phyloP scores from a whole-genome alignment of 2,329 filamentous ascomycete genomes.

The Lecanosticta acicola region DNA sequence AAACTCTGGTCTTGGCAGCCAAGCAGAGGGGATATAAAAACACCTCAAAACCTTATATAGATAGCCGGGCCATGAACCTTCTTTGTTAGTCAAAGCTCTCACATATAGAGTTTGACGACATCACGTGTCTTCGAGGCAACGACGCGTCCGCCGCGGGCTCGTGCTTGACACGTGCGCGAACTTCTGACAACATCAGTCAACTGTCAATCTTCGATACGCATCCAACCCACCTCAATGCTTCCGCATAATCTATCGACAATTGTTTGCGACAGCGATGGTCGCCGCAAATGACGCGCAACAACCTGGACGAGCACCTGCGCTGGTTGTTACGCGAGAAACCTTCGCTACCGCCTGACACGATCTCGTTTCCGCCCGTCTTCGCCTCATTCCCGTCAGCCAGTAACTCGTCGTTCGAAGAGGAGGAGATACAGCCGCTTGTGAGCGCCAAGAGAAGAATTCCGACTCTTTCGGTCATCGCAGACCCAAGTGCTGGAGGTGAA shows the following conservation, averaged over 20 bases:
- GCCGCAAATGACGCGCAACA: conserved; percentile 44
- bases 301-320: conserved; percentile 43
- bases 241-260: not conserved
- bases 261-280: conserved; percentile 19
- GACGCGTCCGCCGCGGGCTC: too few relatives aligned
- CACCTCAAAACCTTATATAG: too few relatives aligned
- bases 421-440: not conserved
- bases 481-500: conserved; percentile 3
- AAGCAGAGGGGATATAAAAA: too few relatives aligned
- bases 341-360: conserved; percentile 34
- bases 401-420: conserved; percentile 7
- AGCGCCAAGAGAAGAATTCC: conserved; percentile 1
- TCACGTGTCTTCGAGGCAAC: too few relatives aligned
- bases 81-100: too few relatives aligned
- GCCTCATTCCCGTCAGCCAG: conserved; percentile 11
- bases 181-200: not conserved
- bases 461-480: not conserved
- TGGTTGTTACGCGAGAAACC: conserved; percentile 46
- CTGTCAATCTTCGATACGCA: not conserved
- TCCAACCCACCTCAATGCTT: not conserved
- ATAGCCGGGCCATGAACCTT: too few relatives aligned
- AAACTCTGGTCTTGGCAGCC: too few relatives aligned
- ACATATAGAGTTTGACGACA: too few relatives aligned
- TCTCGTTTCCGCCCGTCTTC: conserved; percentile 19
- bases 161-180: too few relatives aligned